Evolutionary conservation across 164 flowering plant species (phyloP), one percentile per base, ranked within the genome.

Genomic region (Amborella trichopoda): DNA sequence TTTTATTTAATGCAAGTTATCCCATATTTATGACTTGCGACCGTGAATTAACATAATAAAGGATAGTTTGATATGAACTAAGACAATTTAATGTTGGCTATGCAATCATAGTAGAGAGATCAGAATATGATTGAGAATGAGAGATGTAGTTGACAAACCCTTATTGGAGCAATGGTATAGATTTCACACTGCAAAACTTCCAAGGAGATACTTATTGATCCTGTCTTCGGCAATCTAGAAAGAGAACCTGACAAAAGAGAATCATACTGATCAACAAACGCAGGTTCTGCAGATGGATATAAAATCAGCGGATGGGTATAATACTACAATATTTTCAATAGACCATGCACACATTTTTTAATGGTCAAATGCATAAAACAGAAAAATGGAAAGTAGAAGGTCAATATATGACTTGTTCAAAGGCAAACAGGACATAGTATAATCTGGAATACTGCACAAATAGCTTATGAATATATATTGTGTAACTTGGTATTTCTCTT

Each of bases 131-230:
- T 20, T 9, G 38, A 43, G 22, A 26, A 10, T 3, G n/a, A 17
- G 38, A 11, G n/a, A 30, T 36, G 18, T 12, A 23, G 16, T 13
- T 23, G 18, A 46, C 51, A 14, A 39, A 75, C 88, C 83, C 66
- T 67, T 37, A 80, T 71, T 16, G 88, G 83, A 42, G 83, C 74
- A 25, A 77, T 49, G 8, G 80, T 75, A 45, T 69, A 69, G 47
- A 75, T 58, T 58, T 77, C 67, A 41, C 79, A 75, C 45, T 73
- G 62, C 56, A 77, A 54, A 30, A 52, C 43, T 22, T 66, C 43
- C 40, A 80, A 38, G 28, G 65, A 50, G 40, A 77, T 59, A n/a
- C 48, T 38, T 4, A 68, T 16, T 10, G 59, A 58, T 46, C 58
- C 59, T n/a, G 45, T 52, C 58, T 30, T 53, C 20, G 56, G 52